Evolutionary conservation across 108 stramenopile species (phyloP), one percentile per base, ranked within the genome.

Genomic region (Fistulifera pelliculosa): DNA sequence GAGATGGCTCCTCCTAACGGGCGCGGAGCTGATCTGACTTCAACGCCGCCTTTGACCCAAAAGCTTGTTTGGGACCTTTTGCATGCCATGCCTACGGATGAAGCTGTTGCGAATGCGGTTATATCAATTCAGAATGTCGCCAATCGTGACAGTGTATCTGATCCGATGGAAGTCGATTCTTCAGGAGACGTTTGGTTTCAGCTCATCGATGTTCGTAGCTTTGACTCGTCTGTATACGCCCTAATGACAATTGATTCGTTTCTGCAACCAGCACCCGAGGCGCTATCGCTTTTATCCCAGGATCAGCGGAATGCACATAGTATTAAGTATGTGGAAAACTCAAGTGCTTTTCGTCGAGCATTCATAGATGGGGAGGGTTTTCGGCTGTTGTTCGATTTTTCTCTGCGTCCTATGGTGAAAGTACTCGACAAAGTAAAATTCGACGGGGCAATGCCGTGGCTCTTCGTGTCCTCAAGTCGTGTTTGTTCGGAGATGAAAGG

Each of bases 281-380:
- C 90, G 14, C 64, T 93, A 39, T 86, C 82, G 0, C 56, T 57
- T 27, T 64, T 92, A 39, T 64, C 70, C 4, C 8, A 35, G 1
- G 63, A 69, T 38, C 56, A 61, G 22, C 52, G 66, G 28, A 26
- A 14, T 7, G 56, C 31, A 15, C 56, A 88, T 21, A 57, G 57
- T n/a, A 51, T 41, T 45, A 42, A 71, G 45, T 76, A 76, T 62
- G 28, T 41, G 2, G 54, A 53, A 0, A 69, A 68, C 18, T 57
- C 81, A 21, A 49, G 65, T 16, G 48, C 48, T 16, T 97, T 94
- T 66, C 74, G 85, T 8, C 53, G 59, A 41, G 74, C 69, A 22
- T 97, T 97, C 58, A 75, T 93, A 25, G 64, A 76, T 15, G 85
- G 89, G n/a, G 96, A 13, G 96, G 96, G 8, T 95, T 97, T 60